These are phyloP conservation scores for Escallonia rubra DNA, from an alignment of 129 eudicot species.

Conservation along the genomic window DNA sequence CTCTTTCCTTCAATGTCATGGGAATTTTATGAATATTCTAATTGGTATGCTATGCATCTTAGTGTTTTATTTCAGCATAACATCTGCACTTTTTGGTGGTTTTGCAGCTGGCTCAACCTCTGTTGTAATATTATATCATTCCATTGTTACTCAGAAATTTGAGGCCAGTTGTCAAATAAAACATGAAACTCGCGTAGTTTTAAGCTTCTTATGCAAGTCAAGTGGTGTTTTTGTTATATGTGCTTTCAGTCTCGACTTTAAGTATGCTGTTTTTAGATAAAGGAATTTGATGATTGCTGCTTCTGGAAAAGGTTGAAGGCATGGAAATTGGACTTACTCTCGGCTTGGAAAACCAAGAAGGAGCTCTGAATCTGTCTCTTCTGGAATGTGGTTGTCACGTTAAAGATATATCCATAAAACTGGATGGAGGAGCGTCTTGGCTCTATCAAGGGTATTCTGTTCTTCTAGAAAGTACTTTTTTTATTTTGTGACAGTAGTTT, in stretches of 20 bases:
- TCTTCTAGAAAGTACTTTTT: no score
- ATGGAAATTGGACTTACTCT: slow-evolving; percentile 48
- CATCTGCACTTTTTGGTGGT: no score
- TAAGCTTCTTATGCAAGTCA: not conserved
- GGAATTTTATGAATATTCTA: no score
- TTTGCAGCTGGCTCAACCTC: no score
- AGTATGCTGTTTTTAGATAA: not conserved
- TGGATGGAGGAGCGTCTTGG: slow-evolving; percentile 73
- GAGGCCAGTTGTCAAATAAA: no score
- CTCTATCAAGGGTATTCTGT: slow-evolving; percentile 59
- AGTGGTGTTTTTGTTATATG: not conserved
- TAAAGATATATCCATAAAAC: slow-evolving; percentile 34
- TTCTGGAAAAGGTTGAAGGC: slow-evolving; percentile 49
- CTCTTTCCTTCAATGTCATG: no score
- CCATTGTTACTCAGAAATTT: no score
- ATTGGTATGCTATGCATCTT: no score
- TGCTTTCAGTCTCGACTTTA: slow-evolving; percentile 1
- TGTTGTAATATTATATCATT: no score
- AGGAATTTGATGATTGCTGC: slow-evolving; percentile 26
- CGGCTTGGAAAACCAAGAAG: slow-evolving; percentile 37
- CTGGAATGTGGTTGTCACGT: slow-evolving; percentile 46
- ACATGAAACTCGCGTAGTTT: not conserved
- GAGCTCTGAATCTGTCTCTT: slow-evolving; percentile 37
- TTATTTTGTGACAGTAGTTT: no score
- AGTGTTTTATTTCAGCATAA: no score